Evolutionary conservation across 352 stramenopile genomes (phyloP), one percentile per base, ranked within the genome.

Genomic region (Phytopythium mirpurense): DNA sequence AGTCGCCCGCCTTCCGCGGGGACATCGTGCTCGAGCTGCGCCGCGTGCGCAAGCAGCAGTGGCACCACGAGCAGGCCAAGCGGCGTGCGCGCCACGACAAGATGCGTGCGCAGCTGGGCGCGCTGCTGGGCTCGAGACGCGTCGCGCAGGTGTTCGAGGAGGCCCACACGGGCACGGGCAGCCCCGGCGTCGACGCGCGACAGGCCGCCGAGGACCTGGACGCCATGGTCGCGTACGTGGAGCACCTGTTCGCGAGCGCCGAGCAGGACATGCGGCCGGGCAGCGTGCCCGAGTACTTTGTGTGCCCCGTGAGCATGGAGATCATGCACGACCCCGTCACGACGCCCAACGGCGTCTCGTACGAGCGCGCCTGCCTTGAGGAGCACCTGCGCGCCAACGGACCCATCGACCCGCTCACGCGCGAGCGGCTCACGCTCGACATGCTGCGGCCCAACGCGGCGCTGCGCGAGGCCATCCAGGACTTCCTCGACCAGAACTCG

Each of bases 241-340:
- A 88, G 48, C 60, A 82, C 45, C 65, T 88, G 63, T 56, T 67
- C n/a, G 36, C 59, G 29, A 57, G 59, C 26, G 70, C 70, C 41
- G 79, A 86, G 60, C 61, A 58, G 26, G 57, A 69, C 24, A 70
- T 88, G 59, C 69, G 73, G 43, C 70, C 68, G 31, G 62, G 74
- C n/a, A 58, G 80, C 26, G 62, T 90, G 4, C 83, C 83, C 19
- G 80, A 93, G 54, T 90, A 90, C 42, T 89, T 90, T 42, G 51
- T 88, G 26, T 93, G 83, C 40, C 80, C 83, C 12, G 82, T 93
- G 46, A 89, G 76, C 58, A 90, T 93, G 80, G 83, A 90, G 62
- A 68, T 93, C 60, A 91, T 93, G 80, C 52, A 63, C 1, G 80
- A 93, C 49, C 80, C 83, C 1, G 75, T 93, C 36, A 85, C 68